Evolutionary conservation across 768 basidiomycete genomes (phyloP).

Genomic region (Daedaleopsis sinensis): DNA sequence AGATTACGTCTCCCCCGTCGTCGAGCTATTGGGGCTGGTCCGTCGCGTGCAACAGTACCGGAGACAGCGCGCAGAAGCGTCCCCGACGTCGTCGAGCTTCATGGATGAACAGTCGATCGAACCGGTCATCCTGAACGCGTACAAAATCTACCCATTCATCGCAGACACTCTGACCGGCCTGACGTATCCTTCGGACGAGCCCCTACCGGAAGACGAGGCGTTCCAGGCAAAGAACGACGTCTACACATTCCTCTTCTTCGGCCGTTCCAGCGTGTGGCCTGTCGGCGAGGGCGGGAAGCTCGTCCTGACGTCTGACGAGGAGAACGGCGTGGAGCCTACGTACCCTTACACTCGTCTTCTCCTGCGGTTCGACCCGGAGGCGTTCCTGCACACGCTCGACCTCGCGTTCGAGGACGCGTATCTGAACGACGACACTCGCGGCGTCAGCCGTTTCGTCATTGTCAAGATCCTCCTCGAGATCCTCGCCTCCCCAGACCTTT

Average conservation of each 20-base stretch:
- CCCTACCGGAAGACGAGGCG: slow-evolving; percentile 66
- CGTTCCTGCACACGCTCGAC: slow-evolving; percentile 91
- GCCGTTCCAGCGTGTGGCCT: slow-evolving; percentile 81
- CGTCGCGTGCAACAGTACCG: slow-evolving; percentile 65
- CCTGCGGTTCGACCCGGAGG: slow-evolving; percentile 89
- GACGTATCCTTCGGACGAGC: slow-evolving; percentile 83
- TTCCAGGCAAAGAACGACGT: slow-evolving; percentile 69
- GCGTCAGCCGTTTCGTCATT: slow-evolving; percentile 77
- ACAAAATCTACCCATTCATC: slow-evolving; percentile 91
- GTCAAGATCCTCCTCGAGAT: slow-evolving; percentile 86
- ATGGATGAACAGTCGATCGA: slow-evolving; percentile 51
- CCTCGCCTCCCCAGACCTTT: slow-evolving; percentile 53
- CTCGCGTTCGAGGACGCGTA: slow-evolving; percentile 93
- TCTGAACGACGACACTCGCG: slow-evolving; percentile 74
- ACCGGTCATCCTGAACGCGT: slow-evolving; percentile 68
- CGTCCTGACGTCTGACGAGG: slow-evolving; percentile 74
- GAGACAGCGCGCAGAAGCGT: slow-evolving; percentile 36
- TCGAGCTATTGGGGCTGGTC: slow-evolving; percentile 80
- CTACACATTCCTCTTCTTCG: slow-evolving; percentile 85
- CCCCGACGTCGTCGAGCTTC: slow-evolving; percentile 23
- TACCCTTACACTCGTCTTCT: slow-evolving; percentile 89
- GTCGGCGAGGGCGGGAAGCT: slow-evolving; percentile 68
- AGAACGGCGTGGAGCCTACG: slow-evolving; percentile 76
- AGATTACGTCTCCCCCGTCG: slow-evolving; percentile 89
- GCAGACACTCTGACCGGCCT: slow-evolving; percentile 79